phyloP scores from a whole-genome alignment of 106 monocot genomes.

The Dendrobium nobile region DNA sequence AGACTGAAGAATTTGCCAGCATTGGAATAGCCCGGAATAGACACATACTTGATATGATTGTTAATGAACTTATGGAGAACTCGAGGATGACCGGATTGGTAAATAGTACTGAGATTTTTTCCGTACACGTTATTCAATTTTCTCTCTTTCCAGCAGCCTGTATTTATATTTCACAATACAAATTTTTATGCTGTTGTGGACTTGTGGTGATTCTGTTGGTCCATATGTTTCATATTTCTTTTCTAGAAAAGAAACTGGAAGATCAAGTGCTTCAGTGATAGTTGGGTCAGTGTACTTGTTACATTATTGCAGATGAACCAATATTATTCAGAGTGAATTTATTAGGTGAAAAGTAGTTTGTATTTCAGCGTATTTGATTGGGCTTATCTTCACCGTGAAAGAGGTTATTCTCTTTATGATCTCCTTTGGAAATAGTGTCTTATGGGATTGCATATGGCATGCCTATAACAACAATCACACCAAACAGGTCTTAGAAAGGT shows the following conservation, averaged over 20 bases:
- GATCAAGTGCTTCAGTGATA: background rate
- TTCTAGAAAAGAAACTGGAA: background rate
- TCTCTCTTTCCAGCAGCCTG: background rate
- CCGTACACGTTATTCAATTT: background rate
- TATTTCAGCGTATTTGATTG: background rate
- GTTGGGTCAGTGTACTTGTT: background rate
- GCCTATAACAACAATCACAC: background rate
- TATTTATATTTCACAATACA: background rate
- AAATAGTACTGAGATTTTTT: conserved; percentile 13
- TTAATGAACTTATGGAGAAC: conserved; percentile 50
- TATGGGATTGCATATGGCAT: too few species aligned
- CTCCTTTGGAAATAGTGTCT: too few species aligned
- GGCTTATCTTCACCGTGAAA: too few species aligned
- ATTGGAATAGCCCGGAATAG: conserved; percentile 54
- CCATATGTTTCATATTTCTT: background rate
- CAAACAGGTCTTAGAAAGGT: background rate
- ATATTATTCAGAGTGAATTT: background rate
- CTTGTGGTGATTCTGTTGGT: background rate
- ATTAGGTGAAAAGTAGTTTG: background rate
- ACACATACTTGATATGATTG: conserved; percentile 69
- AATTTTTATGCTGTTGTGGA: background rate
- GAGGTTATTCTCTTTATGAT: too few species aligned
- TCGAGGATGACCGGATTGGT: conserved; percentile 86
- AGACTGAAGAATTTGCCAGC: conserved; percentile 83
- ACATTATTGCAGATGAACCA: background rate